Percentiles rank a stretch among this genome's conserved stretches.
These are phyloP conservation scores for Ceratocystis diversiconidia DNA, from an alignment of 2,329 filamentous ascomycete species.

Conservation along the genomic window DNA sequence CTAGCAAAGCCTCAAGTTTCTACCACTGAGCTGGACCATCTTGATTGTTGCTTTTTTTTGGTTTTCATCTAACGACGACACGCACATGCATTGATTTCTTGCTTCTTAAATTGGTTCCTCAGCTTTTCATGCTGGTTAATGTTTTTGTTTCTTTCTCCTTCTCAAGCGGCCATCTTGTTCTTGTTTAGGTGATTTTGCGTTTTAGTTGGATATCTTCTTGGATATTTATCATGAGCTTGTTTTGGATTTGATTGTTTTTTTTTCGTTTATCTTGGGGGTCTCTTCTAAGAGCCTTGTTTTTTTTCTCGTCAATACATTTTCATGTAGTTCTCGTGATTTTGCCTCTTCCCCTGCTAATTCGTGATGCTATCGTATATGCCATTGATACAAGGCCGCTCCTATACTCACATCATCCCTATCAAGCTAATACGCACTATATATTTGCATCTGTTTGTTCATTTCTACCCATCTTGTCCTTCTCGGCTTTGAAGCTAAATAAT, in stretches of 20 bases:
- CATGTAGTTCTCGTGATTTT: slow-evolving; percentile 15
- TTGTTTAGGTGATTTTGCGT: background rate
- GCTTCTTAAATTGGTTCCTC: slow-evolving; percentile 11
- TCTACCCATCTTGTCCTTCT: background rate
- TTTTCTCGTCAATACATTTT: slow-evolving; percentile 14
- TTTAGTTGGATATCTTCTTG: background rate
- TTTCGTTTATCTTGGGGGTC: background rate
- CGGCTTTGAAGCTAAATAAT: background rate
- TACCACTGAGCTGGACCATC: background rate
- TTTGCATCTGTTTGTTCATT: background rate
- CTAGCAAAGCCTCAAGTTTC: background rate
- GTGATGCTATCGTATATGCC: background rate
- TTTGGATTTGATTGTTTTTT: background rate
- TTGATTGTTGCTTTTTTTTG: background rate
- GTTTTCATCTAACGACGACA: slow-evolving; percentile 6
- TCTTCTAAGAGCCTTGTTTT: slow-evolving; percentile 5
- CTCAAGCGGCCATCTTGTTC: background rate
- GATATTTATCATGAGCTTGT: background rate
- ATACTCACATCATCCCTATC: background rate
- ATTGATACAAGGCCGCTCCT: background rate
- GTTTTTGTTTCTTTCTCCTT: background rate
- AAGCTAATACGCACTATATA: background rate
- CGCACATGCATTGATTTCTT: slow-evolving; percentile 6
- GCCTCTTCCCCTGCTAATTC: slow-evolving; percentile 3
- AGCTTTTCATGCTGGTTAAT: background rate